Conservation (phyloP, 176 grass and related monocot genomes). For the sorghum (Sorghum bicolor) region Sorghum_bicolor_NCBIv3 NC_012872.2:70478501-70479000, state of each 20-base stretch:
- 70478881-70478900: not conserved
- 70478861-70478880: not conserved
- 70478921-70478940: not conserved
- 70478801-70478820: not conserved
- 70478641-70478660: slow-evolving; percentile 8
- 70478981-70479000: not conserved
- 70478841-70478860: not conserved
- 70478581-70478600: slow-evolving; percentile 13
- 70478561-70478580: slow-evolving; percentile 10
- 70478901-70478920: not conserved
- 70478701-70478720: slow-evolving; percentile 26
- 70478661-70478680: slow-evolving; percentile 7
- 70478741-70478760: fast-evolving
- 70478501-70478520: not conserved
- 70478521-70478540: not conserved
- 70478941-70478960: not conserved
- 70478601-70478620: slow-evolving; percentile 39
- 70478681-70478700: slow-evolving; percentile 24
- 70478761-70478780: not conserved
- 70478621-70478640: slow-evolving; percentile 14
- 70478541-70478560: slow-evolving; percentile 25
- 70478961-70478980: not conserved
- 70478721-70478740: not conserved
- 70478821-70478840: not conserved
- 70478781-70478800: no score